Evolutionary conservation across 352 stramenopile species (phyloP), one percentile per base, ranked within the genome.

Genomic region (Phytophthora sojae): DNA sequence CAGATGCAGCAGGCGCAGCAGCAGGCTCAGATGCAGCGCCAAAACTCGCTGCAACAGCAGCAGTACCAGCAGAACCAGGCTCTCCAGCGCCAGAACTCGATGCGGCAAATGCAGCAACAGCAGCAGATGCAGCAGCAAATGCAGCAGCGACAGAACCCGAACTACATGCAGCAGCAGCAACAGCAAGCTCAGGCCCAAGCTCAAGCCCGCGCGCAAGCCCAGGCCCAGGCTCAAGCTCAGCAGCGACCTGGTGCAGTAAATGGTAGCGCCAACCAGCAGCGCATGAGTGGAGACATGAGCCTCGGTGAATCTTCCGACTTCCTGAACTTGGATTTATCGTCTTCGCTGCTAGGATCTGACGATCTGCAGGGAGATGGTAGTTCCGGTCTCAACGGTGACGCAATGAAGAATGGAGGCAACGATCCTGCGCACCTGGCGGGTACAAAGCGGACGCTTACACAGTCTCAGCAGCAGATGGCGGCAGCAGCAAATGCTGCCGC

Each of bases 391-490:
- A 76, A 79, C 47, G 79, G 66, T 17, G 78, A 88, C 17, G 53
- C 55, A 14, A 78, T 77, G 61, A 86, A 85, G 65, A 79, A 64
- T 29, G 68, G 63, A 37, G 65, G 30, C 35, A 77, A 66, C 21
- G 68, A 81, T 54, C 37, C 69, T 57, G 57, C 73, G 35, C 60
- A 81, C 11, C 1, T 77, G 37, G 17, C 63, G 49, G 84, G 84
- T 35, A 63, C 82, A 25, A 95, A 95, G 79, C 80, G 88, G 44
- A 93, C 86, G 32, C 67, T 95, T 19, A 86, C 86, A 49, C 88
- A 94, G 71, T 87, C 85, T 45, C 88, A 95, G 80, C 88, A 93
- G 74, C 85, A 92, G 56, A 91, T 95, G 85, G 88, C 86, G 39
- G 83, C 83, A 32, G 88, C 88, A 30, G 88, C 88, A 64, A 95